phyloP scores from a whole-genome alignment of 768 basidiomycete species.

The Leccinum olivaceopallidum region DNA sequence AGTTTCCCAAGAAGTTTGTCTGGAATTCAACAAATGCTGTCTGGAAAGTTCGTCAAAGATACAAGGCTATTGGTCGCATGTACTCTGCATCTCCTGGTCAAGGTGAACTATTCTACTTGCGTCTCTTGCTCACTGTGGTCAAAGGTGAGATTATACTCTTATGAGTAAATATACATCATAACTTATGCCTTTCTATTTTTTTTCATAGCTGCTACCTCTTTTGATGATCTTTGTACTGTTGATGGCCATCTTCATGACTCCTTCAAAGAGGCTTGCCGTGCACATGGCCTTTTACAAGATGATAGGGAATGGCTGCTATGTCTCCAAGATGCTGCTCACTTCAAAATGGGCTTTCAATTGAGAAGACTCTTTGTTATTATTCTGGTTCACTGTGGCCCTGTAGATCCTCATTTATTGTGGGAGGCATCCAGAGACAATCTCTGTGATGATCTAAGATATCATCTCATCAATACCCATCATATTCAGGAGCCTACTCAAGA shows the following conservation, averaged over 20 bases:
- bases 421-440: background rate
- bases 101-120: slow-evolving; percentile 43
- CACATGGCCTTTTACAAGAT: slow-evolving; percentile 42
- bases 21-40: too few species aligned
- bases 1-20: too few species aligned
- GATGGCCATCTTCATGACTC: background rate
- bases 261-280: slow-evolving; percentile 36
- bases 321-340: too few species aligned
- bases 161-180: background rate
- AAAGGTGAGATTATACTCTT: slow-evolving; percentile 10
- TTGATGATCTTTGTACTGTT: background rate
- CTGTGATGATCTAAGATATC: background rate
- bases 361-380: background rate
- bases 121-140: slow-evolving; percentile 39
- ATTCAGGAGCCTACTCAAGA: background rate
- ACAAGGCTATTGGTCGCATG: too few species aligned
- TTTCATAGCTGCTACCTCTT: background rate
- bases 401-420: background rate
- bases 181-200: background rate
- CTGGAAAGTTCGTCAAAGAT: too few species aligned
- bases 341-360: too few species aligned
- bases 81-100: slow-evolving; percentile 14
- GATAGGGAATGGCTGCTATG: background rate
- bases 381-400: background rate
- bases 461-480: background rate